Percentiles rank a stretch among this genome's conserved stretches.
phyloP scores from a whole-genome alignment of 306 rosid species.

The Lupinus albus region DNA sequence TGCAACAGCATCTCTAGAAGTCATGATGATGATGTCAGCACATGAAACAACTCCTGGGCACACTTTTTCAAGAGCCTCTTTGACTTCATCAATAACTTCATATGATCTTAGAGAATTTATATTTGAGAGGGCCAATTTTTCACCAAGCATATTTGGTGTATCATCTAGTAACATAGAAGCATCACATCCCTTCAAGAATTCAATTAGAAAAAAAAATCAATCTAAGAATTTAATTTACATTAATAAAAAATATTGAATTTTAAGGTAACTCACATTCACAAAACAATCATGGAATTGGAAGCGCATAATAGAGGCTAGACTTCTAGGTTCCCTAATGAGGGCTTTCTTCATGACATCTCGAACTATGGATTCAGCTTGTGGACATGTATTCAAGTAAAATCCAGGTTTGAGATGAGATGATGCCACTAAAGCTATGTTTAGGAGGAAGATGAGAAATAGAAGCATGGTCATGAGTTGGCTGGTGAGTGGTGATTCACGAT shows the following conservation, averaged over 20 bases:
- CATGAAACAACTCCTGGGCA: slow-evolving; percentile 87
- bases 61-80: slow-evolving; percentile 61
- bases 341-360: slow-evolving; percentile 56
- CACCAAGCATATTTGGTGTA: slow-evolving; percentile 75
- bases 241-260: no score
- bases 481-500: no score
- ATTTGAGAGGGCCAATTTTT: slow-evolving; percentile 73
- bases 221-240: background rate
- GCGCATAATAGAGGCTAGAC: slow-evolving; percentile 89
- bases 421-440: slow-evolving; percentile 31
- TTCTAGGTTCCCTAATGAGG: slow-evolving; percentile 59
- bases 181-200: slow-evolving; percentile 71
- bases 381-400: no score
- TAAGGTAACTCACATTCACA: slow-evolving; percentile 71
- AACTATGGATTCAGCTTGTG: no score
- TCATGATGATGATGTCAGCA: slow-evolving; percentile 84
- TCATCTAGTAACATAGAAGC: slow-evolving; percentile 87
- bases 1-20: slow-evolving; percentile 82
- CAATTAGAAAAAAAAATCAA: background rate
- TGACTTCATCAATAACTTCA: slow-evolving; percentile 73
- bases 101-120: slow-evolving; percentile 78
- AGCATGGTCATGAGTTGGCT: slow-evolving; percentile 6
- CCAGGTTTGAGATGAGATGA: no score
- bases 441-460: slow-evolving; percentile 39
- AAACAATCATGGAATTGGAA: slow-evolving; percentile 89